Percentiles rank a stretch among this genome's conserved stretches.
Conservation (phyloP, 1,284 basidiomycete species). For the Retiboletus fuscus region DNA sequence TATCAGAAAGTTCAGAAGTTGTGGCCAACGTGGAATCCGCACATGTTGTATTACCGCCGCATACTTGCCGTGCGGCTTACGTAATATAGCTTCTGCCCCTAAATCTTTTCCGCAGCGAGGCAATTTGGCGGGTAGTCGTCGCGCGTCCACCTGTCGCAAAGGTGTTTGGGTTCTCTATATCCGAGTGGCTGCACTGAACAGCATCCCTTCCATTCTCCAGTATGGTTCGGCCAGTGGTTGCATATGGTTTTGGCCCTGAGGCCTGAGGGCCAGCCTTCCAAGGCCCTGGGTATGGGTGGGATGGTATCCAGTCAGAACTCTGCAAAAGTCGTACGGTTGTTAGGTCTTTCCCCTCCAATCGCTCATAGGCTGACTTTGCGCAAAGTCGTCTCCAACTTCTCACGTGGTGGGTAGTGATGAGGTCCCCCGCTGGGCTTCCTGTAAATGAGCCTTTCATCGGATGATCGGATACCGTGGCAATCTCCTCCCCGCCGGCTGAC, state of each 20-base stretch:
- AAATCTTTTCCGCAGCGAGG: conserved; percentile 5
- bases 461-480: too few species aligned
- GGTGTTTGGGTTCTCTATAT: conserved; percentile 1
- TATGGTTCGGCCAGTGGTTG: conserved; percentile 11
- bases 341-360: conserved; percentile 8
- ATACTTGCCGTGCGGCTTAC: not conserved
- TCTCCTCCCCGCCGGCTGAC: too few species aligned
- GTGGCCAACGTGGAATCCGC: conserved; percentile 19
- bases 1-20: conserved; percentile 8
- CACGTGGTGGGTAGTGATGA: not conserved
- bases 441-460: too few species aligned
- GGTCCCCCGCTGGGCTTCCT: too few species aligned
- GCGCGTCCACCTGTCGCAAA: not conserved
- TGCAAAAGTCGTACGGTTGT: conserved; percentile 7
- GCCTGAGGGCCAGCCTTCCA: not conserved
- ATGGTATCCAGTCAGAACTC: conserved; percentile 33
- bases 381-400: not conserved
- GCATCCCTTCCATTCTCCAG: conserved; percentile 28
- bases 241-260: conserved; percentile 14
- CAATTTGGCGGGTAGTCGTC: conserved; percentile 16
- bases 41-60: not conserved
- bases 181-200: conserved; percentile 20
- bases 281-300: conserved; percentile 14
- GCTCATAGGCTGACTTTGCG: not conserved
- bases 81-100: too few species aligned